Evolutionary conservation across 2,329 filamentous ascomycete genomes (phyloP).

Genomic region (Epichloe uncinata): DNA sequence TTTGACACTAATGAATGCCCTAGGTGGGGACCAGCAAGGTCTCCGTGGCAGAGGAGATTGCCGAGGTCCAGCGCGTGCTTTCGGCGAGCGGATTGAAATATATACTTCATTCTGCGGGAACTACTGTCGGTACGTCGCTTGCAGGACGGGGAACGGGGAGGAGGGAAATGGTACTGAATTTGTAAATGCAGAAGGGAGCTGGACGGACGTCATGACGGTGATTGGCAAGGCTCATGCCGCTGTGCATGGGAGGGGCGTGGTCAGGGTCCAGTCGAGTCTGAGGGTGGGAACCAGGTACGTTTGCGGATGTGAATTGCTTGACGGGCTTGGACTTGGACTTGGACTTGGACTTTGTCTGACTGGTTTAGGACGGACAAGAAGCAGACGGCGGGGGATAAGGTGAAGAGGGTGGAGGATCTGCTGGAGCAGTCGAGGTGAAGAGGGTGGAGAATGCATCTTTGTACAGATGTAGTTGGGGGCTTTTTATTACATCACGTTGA

Average conservation of each 20-base stretch:
- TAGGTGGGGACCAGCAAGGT: conserved; percentile 67
- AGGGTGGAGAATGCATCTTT: background rate
- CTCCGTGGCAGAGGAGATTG: conserved; percentile 73
- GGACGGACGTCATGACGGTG: conserved; percentile 75
- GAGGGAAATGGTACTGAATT: too few relatives aligned
- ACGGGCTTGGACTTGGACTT: background rate
- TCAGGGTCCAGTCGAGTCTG: conserved; percentile 80
- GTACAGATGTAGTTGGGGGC: background rate
- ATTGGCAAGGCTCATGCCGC: conserved; percentile 77
- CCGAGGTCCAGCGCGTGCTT: conserved; percentile 75
- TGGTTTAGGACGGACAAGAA: conserved; percentile 64
- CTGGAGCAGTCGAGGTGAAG: conserved; percentile 18
- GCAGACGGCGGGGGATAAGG: conserved; percentile 71
- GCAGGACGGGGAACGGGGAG: too few relatives aligned
- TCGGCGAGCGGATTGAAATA: conserved; percentile 69
- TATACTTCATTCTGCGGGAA: conserved; percentile 86
- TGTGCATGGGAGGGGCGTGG: conserved; percentile 63
- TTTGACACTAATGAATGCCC: background rate
- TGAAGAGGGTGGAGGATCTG: conserved; percentile 45
- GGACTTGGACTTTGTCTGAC: background rate
- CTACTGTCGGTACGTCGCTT: conserved; percentile 58
- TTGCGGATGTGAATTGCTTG: background rate
- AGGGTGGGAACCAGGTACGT: conserved; percentile 63
- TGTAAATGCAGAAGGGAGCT: conserved; percentile 57
- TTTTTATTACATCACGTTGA: background rate